Percentiles rank a stretch among this genome's conserved stretches.
phyloP scores from a whole-genome alignment of 2,329 filamentous ascomycete genomes.

The Golovinomyces cichoracearum region DNA sequence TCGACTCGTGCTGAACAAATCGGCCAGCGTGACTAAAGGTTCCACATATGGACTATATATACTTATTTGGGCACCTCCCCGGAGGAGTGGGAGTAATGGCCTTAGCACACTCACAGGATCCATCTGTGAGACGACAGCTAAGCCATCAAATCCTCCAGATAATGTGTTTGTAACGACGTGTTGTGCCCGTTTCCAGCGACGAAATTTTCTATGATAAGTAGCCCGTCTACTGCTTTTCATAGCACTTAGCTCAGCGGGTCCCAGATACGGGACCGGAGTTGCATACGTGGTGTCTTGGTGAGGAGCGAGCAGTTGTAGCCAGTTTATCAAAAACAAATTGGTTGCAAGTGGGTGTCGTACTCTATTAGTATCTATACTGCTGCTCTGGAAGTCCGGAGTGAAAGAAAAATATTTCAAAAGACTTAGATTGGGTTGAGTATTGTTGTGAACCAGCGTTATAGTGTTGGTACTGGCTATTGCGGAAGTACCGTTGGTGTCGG shows the following conservation, averaged over 20 bases:
- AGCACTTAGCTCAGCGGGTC: slow-evolving; percentile 33
- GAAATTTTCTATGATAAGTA: slow-evolving; percentile 68
- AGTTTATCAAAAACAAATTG: slow-evolving; percentile 62
- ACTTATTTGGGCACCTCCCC: slow-evolving; percentile 59
- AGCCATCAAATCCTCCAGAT: slow-evolving; percentile 53
- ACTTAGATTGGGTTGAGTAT: slow-evolving; percentile 66
- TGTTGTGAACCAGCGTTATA: slow-evolving; percentile 54
- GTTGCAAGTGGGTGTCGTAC: slow-evolving; percentile 49
- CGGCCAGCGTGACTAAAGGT: slow-evolving; percentile 48
- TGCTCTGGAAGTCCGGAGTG: slow-evolving; percentile 24
- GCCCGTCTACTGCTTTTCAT: slow-evolving; percentile 66
- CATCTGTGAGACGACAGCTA: slow-evolving; percentile 62
- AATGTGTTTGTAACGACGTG: slow-evolving; percentile 50
- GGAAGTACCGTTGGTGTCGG: background rate
- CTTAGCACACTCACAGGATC: slow-evolving; percentile 52
- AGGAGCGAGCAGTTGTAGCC: slow-evolving; percentile 71
- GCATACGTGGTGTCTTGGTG: slow-evolving; percentile 47
- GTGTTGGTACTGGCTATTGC: slow-evolving; percentile 28
- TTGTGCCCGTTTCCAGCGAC: slow-evolving; percentile 50
- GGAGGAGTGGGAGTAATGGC: slow-evolving; percentile 51
- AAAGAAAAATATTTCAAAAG: slow-evolving; percentile 76
- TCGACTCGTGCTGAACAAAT: slow-evolving; percentile 60
- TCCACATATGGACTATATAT: slow-evolving; percentile 67
- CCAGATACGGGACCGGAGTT: slow-evolving; percentile 32
- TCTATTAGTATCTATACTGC: slow-evolving; percentile 22